Evolutionary conservation across 257 asterid genomes (phyloP), one percentile per base, ranked within the genome.

Genomic region (Rauvolfia tetraphylla): DNA sequence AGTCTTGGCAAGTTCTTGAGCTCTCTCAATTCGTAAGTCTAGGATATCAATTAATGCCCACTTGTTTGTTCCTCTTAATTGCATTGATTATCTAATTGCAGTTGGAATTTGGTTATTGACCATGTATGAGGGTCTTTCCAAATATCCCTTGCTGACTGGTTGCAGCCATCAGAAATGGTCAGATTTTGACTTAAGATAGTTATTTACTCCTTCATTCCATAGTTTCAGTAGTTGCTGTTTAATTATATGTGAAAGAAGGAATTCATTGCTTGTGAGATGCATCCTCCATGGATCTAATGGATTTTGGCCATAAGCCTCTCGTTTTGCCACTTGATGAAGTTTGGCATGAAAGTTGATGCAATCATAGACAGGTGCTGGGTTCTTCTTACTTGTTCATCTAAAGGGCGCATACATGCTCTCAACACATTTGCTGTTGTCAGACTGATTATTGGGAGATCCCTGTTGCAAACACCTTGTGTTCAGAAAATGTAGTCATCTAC

Each of bases 251-350:
- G 68, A 57, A 73, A 73, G 11, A n/a, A n/a, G n/a, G n/a, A n/a
- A n/a, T n/a, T n/a, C n/a, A n/a, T n/a, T n/a, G n/a, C n/a, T n/a
- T 3, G 31, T 7, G 51, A 25, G 49, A 58, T 29, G 58, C 70
- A 58, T 74, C 33, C 56, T 41, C 70, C 58, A 25, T 23, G 14
- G 42, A 74, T 74, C 31, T 58, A 73, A 39, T 73, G 74, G 59
- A 53, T 53, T 20, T 6, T 53, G 25, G 58, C 58, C 27, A 39
- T 38, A 54, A 34, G 20, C 53, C 70, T 41, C 42, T 20, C 39
- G 25, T 27, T 56, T 42, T 59, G 25, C 72, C 14, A 22, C 31
- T 74, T 46, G 17, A 39, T 41, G 71, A 36, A 39, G 31, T 74
- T 51, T 36, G 25, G 62, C 59, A 59, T 56, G 27, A 22, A 18